Evolutionary conservation across 2,329 filamentous ascomycete genomes (phyloP).

Genomic region (Penicillium brasilianum): DNA sequence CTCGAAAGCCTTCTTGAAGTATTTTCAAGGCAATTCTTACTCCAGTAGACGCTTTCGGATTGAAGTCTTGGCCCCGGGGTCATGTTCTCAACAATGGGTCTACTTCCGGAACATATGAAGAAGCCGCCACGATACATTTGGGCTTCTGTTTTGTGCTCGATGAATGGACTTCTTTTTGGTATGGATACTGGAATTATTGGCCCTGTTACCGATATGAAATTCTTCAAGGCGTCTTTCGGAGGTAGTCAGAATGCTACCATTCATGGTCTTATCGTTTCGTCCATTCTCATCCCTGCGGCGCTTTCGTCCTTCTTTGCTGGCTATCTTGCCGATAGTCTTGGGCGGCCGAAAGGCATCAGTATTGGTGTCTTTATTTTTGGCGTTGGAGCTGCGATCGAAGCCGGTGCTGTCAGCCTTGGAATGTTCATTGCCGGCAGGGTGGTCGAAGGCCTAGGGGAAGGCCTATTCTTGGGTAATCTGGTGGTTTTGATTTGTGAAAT

Average conservation of each 20-base stretch:
- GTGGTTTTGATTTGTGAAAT: conserved; percentile 67
- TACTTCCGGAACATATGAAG: not conserved
- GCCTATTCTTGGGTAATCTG: conserved; percentile 62
- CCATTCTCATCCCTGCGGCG: conserved; percentile 63
- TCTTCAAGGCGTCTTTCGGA: conserved; percentile 57
- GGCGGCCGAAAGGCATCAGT: conserved; percentile 56
- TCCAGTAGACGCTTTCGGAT: not conserved
- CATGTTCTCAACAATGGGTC: not conserved
- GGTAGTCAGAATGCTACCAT: conserved; percentile 56
- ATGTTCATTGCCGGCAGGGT: conserved; percentile 62
- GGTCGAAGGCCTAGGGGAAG: conserved; percentile 64
- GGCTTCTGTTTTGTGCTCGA: conserved; percentile 25
- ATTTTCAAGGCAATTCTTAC: not conserved
- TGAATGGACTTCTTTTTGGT: conserved; percentile 28
- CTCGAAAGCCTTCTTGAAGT: not conserved
- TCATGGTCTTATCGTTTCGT: conserved; percentile 64
- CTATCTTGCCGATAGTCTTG: conserved; percentile 58
- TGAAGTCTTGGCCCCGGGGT: not conserved
- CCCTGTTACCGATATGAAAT: conserved; percentile 63
- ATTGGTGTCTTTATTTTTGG: conserved; percentile 60
- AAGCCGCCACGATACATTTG: conserved; percentile 25
- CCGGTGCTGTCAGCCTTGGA: conserved; percentile 51
- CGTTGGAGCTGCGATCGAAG: conserved; percentile 60
- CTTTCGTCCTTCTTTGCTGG: conserved; percentile 64
- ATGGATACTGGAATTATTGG: conserved; percentile 63